Evolutionary conservation across 129 eudicot species (phyloP), one percentile per base, ranked within the genome.

Genomic region (Helichrysum umbraculigerum): DNA sequence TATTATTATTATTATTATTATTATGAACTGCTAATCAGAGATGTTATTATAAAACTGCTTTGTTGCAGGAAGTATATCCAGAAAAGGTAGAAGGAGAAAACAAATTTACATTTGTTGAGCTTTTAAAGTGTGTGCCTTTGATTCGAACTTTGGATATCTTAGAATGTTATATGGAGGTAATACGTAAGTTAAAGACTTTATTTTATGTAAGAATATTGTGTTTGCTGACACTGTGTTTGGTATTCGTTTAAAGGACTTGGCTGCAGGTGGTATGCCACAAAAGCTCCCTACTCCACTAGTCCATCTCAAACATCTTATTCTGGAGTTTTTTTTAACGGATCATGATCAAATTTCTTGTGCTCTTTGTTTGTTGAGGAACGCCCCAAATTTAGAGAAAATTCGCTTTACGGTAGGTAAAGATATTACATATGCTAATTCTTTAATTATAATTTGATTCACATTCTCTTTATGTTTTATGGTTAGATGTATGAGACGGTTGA

Each of bases 171-270:
- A n/a, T n/a, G n/a, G n/a, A n/a, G n/a, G n/a, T n/a, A n/a, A n/a
- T n/a, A n/a, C n/a, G n/a, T n/a, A n/a, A n/a, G n/a, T n/a, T n/a
- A n/a, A n/a, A n/a, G n/a, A n/a, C n/a, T n/a, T n/a, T n/a, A n/a
- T n/a, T n/a, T n/a, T n/a, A n/a, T n/a, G n/a, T n/a, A 39, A 67
- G 2, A 67, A 5, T 35, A 37, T 37, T 20, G 56, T 67, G 32
- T 35, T 35, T 67, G 62, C 22, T 67, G 32, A 22, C 8, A 5
- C 9, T 34, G 25, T 6, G 35, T 67, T 67, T 37, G 7, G 71
- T 67, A 37, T 37, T 34, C 9, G 71, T 16, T 67, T 67, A 37
- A n/a, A n/a, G n/a, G n/a, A n/a, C n/a, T n/a, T n/a, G n/a, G n/a
- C n/a, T n/a, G n/a, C n/a, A n/a, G n/a, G n/a, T n/a, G n/a, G n/a